Base-by-base conservation (phyloP, 2,329 filamentous ascomycete genomes). In the Paracorniculantispora psalliotae region DNA sequence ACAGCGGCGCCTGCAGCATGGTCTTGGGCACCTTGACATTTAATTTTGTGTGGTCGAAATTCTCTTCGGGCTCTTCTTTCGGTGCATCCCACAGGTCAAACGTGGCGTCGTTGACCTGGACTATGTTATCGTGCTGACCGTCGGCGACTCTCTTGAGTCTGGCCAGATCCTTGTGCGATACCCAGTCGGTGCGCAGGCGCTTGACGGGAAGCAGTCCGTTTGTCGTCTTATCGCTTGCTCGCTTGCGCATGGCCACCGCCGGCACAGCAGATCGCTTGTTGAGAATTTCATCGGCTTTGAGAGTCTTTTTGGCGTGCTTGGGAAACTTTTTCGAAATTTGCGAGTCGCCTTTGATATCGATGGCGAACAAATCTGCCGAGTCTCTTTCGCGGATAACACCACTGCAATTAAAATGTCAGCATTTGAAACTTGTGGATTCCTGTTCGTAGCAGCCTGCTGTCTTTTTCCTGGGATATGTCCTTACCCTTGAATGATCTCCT, bases 241-340 rank as follows among this genome's bases (percentile, higher is more conserved):
- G 87, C 77, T 97, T 99, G 66, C 88, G 86, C 63, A 84, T 81
- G 25, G 89, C 82, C 7, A 99, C 83, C 13, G 90, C 87, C 4
- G 91, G 89, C 9, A 97, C 82, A 13, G 86, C 87, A 37, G 92
- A 97, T 62, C 94, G 87, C 68, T 87, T 82, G 30, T 89, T 87
- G 66, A 99, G 86, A 63, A 99, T 97, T 70, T 97, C 90, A 71
- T 99, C 93, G 63, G 88, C 87, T 74, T 91, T 96, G 65, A 99
- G 83, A 5, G 83, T 81, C 77, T 96, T 97, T 70, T 87, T 84
- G 64, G 79, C 77, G 70, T 87, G 89, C 62, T 84, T 80, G 67
- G 85, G 80, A 62, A 82, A 75, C 69, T 86, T 88, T 67, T 81
- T 81, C 59, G 84, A 79, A 62, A 92, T 84, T 55, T 82, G 77